Base-by-base conservation (phyloP, 768 basidiomycete species). In the Ramaria sp. region DNA sequence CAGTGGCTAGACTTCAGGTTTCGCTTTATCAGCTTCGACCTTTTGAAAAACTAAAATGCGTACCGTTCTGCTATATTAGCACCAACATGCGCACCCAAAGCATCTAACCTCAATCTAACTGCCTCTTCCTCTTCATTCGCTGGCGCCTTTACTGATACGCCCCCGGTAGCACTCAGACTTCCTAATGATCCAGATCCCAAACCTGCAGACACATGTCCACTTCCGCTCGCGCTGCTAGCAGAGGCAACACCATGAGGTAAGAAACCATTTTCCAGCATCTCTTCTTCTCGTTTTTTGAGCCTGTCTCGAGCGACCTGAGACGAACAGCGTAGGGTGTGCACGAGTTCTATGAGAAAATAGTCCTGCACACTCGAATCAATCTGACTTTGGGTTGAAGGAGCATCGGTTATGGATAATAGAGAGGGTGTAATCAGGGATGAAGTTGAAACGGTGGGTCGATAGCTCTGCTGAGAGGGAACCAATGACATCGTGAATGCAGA, bases 41-140 rank as follows among this genome's bases (percentile, higher is more conserved):
- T 9, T 52, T 4, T 34, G 25, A 38, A 37, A 13, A n/a, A 15
- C 54, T 18, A 12, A 47, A 42, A 56, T 41, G 15, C 76, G 56
- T 58, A 93, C 93, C 85, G 75, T 73, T 95, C 93, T 1, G 84
- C 79, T 56, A 93, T 79, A 64, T 88, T 90, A 3, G 83, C 81
- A 0, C 93, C 93, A 1, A 94, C 87, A 63, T 91, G 87, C 60
- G 82, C 68, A 0, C 93, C 93, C 57, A 97, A 88, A 6, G 79
- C 73, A 66, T 95, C 91, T 37, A 96, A 69, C 50, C 90, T 71
- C 30, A 76, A 65, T 39, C 81, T 69, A 10, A 90, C 66, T 8
- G 75, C 85, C 48, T 86, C 85, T 48, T 90, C 88, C 13, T 90
- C 85, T 30, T 87, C 85, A n/a, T 10, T 49, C 24, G 16, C 34